phyloP scores from a whole-genome alignment of 345 rosid genomes.

The Durio zibethinus region DNA sequence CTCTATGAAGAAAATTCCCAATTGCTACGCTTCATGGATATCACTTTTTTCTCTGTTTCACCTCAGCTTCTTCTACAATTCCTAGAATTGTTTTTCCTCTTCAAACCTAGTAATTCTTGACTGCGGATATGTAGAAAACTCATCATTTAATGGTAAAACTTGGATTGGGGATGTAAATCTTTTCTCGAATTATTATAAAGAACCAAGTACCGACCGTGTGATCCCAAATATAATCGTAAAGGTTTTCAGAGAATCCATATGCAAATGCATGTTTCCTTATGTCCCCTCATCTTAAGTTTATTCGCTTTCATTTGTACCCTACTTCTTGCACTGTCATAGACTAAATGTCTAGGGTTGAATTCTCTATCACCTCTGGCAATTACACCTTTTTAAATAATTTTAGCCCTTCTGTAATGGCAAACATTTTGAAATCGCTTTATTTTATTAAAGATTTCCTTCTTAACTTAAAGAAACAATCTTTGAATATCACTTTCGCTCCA shows the following conservation, averaged over 20 bases:
- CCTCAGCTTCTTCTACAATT: neutral
- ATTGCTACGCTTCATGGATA: neutral
- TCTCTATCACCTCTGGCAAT: constrained; percentile 15
- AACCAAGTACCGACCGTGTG: neutral
- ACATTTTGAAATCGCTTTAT: neutral
- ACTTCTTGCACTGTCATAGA: neutral
- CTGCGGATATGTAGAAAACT: neutral
- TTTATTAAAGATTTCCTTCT: neutral
- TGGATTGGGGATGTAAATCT: neutral
- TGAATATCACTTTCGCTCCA: constrained; percentile 1
- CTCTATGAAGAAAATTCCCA: neutral
- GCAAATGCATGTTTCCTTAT: constrained; percentile 19
- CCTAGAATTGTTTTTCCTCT: neutral
- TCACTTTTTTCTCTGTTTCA: neutral
- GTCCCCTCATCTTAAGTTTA: constrained; percentile 13
- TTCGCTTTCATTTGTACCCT: constrained; percentile 24
- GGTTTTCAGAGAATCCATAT: constrained; percentile 15
- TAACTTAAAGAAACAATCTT: neutral
- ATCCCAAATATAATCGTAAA: neutral
- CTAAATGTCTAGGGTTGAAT: neutral
- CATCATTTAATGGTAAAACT: neutral
- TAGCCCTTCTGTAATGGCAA: constrained; percentile 2
- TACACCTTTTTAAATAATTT: constrained; percentile 28
- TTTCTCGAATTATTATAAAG: neutral
- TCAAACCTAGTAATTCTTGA: neutral